Evolutionary conservation across 2,329 filamentous ascomycete species (phyloP).

Genomic region (Pestalotiopsis fici): DNA sequence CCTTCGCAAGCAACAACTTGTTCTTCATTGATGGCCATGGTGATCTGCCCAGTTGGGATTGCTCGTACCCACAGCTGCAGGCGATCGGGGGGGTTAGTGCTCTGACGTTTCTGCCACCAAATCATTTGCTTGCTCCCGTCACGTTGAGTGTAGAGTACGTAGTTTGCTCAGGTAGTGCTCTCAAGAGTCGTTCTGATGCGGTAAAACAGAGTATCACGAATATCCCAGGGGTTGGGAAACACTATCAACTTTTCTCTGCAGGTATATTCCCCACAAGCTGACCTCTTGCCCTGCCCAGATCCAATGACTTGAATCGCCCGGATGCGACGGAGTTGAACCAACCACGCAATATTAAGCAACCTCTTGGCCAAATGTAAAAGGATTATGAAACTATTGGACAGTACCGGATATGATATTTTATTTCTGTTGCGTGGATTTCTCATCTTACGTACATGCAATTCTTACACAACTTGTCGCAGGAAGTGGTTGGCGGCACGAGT

Average conservation of each 20-base stretch:
- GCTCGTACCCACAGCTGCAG: not conserved
- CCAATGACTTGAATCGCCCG: not conserved
- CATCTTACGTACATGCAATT: not conserved
- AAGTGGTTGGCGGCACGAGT: too few relatives aligned
- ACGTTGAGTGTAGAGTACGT: not conserved
- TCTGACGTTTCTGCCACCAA: not conserved
- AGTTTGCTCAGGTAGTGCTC: too few relatives aligned
- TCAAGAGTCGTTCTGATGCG: not conserved
- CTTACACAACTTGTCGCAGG: not conserved
- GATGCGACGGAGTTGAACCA: slow-evolving; percentile 10
- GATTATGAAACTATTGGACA: not conserved
- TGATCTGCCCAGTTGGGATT: not conserved
- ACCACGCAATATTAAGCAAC: slow-evolving; percentile 5
- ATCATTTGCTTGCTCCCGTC: not conserved
- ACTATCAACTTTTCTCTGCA: not conserved
- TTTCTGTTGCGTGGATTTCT: not conserved
- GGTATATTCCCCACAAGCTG: not conserved
- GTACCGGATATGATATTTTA: not conserved
- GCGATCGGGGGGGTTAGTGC: not conserved
- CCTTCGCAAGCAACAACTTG: not conserved
- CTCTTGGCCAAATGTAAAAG: not conserved
- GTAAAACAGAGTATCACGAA: not conserved
- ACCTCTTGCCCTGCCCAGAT: not conserved
- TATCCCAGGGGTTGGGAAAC: not conserved
- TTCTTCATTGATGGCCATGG: not conserved